Evolutionary conservation across 305 asterid genomes (phyloP).

Genomic region (Solanum chacoense): DNA sequence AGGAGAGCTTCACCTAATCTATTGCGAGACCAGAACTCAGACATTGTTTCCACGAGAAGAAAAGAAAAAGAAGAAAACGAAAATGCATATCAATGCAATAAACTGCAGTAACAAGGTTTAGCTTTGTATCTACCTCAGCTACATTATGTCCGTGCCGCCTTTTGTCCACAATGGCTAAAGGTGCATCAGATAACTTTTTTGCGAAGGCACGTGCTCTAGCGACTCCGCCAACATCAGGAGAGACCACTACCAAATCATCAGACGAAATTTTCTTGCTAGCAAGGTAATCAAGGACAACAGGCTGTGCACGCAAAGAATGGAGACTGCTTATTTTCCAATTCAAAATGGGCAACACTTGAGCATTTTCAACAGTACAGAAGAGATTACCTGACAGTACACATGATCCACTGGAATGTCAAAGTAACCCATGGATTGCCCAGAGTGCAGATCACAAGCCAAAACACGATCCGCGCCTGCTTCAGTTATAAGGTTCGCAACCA

Average conservation of each 20-base stretch:
- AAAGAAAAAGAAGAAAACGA: background rate
- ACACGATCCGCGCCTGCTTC: slow-evolving; percentile 91
- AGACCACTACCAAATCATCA: slow-evolving; percentile 80
- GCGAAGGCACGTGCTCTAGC: slow-evolving; percentile 96
- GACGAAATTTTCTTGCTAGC: slow-evolving; percentile 80
- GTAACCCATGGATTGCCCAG: slow-evolving; percentile 93
- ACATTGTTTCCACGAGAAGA: background rate
- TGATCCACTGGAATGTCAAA: slow-evolving; percentile 94
- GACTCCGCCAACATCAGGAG: slow-evolving; percentile 96
- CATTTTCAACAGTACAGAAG: background rate
- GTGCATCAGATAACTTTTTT: slow-evolving; percentile 87
- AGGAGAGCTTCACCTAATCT: background rate
- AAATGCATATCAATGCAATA: background rate
- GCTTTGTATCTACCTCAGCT: slow-evolving; percentile 62
- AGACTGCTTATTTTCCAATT: background rate
- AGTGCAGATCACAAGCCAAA: slow-evolving; percentile 91
- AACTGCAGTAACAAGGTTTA: background rate
- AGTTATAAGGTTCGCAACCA: slow-evolving; percentile 78
- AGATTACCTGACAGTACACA: slow-evolving; percentile 66
- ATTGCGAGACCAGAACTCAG: background rate
- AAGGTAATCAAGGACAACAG: slow-evolving; percentile 92
- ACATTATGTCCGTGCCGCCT: slow-evolving; percentile 84
- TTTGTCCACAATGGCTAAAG: slow-evolving; percentile 91
- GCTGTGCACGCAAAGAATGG: slow-evolving; percentile 26
- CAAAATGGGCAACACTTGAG: background rate